Evolutionary conservation across 129 eudicot species (phyloP).

Genomic region (Lactuca saligna): DNA sequence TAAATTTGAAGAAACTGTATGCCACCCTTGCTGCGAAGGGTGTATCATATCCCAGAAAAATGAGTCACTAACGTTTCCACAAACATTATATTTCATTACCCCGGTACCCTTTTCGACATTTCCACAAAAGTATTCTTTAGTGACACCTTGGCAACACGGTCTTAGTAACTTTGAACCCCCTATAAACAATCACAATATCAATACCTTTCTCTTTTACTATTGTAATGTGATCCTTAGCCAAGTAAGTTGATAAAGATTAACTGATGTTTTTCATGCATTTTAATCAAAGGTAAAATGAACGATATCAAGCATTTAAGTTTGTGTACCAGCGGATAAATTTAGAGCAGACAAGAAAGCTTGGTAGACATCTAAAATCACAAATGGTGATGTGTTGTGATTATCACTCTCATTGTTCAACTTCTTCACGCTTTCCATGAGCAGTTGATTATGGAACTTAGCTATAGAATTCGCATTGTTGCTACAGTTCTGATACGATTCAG

Average conservation of each 20-base stretch:
- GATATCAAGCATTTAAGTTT: neutral
- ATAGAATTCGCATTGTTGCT: constrained; percentile 37
- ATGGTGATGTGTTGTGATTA: constrained; percentile 16
- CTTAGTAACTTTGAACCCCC: constrained; percentile 29
- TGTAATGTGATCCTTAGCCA: no score
- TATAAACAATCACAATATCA: constrained; percentile 9
- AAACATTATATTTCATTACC: constrained; percentile 37
- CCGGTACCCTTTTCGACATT: constrained; percentile 27
- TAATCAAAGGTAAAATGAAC: neutral
- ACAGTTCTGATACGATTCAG: constrained; percentile 43
- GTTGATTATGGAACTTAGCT: constrained; percentile 45
- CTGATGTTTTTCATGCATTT: no score
- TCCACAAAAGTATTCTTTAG: constrained; percentile 50
- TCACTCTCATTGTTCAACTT: constrained; percentile 39
- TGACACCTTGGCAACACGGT: constrained; percentile 54
- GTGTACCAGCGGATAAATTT: constrained; percentile 34
- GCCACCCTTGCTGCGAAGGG: constrained; percentile 70
- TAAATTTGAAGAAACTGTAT: constrained; percentile 39
- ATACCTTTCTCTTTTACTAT: no score
- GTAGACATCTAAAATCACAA: constrained; percentile 54
- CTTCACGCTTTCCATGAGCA: constrained; percentile 34
- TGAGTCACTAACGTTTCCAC: constrained; percentile 38
- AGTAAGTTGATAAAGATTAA: no score
- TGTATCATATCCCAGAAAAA: constrained; percentile 69
- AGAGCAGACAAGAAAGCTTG: constrained; percentile 49